Evolutionary conservation across 2,329 filamentous ascomycete species (phyloP).

Genomic region (Fusarium sp.): DNA sequence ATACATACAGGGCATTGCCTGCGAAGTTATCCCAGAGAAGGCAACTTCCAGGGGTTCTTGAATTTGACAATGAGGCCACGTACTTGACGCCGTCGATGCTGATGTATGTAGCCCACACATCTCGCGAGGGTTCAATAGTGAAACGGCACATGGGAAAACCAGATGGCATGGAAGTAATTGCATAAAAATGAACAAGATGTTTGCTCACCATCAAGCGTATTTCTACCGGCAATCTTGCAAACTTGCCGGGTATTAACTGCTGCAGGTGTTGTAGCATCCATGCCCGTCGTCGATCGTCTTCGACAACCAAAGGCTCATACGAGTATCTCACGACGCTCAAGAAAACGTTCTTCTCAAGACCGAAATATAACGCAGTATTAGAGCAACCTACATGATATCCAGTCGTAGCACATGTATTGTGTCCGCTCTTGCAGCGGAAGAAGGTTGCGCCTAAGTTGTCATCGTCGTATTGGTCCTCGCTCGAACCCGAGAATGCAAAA

Average conservation of each 20-base stretch:
- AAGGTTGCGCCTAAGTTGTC: constrained; percentile 12
- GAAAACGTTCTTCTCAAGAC: constrained; percentile 5
- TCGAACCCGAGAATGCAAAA: constrained; percentile 4
- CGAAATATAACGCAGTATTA: constrained; percentile 9
- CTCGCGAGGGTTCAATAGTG: constrained; percentile 10
- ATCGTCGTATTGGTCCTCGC: not conserved
- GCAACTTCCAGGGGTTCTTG: not conserved
- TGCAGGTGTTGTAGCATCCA: constrained; percentile 17
- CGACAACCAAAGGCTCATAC: constrained; percentile 15
- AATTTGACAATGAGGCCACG: constrained; percentile 23
- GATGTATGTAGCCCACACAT: constrained; percentile 26
- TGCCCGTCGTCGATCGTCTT: constrained; percentile 16
- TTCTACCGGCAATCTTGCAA: constrained; percentile 17
- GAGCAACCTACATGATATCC: constrained; percentile 26
- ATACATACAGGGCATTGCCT: constrained; percentile 10
- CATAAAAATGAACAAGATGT: constrained; percentile 18
- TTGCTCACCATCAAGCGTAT: constrained; percentile 9
- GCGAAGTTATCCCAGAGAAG: constrained; percentile 8
- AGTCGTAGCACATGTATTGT: constrained; percentile 19
- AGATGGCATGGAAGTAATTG: constrained; percentile 13
- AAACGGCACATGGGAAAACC: not conserved
- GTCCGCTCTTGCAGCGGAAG: constrained; percentile 18
- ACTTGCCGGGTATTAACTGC: not conserved
- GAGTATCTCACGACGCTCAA: constrained; percentile 13
- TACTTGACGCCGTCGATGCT: constrained; percentile 26